Percentiles rank a stretch among this genome's conserved stretches.
phyloP scores from a whole-genome alignment of 2,329 filamentous ascomycete species.

The Hymenoscyphus scutula region DNA sequence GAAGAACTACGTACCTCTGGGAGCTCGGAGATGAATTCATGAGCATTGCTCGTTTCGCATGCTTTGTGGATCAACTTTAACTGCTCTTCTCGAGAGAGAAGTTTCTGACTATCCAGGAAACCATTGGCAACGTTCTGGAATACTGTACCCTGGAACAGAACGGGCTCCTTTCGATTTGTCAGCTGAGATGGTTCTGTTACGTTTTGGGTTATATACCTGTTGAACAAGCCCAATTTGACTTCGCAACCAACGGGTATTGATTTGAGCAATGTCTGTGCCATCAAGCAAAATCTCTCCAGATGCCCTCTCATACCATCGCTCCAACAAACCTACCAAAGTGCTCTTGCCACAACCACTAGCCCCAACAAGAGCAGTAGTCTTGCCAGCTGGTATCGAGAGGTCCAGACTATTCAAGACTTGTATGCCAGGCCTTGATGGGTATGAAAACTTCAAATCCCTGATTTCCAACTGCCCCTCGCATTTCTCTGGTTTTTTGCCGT shows the following conservation, averaged over 20 bases:
- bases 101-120: conserved; percentile 21
- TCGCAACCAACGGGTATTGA: conserved; percentile 56
- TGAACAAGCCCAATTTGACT: conserved; percentile 62
- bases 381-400: conserved; percentile 35
- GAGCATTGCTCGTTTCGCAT: conserved; percentile 53
- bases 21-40: conserved; percentile 52
- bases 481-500: neutral
- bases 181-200: conserved; percentile 71
- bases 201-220: conserved; percentile 65
- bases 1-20: conserved; percentile 33
- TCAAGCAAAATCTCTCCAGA: conserved; percentile 23
- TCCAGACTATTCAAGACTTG: conserved; percentile 36
- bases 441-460: conserved; percentile 36
- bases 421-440: conserved; percentile 35
- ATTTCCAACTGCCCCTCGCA: conserved; percentile 26
- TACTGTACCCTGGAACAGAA: conserved; percentile 63
- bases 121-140: conserved; percentile 54
- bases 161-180: conserved; percentile 68
- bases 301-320: conserved; percentile 41
- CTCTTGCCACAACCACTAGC: conserved; percentile 43
- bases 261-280: conserved; percentile 19
- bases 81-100: conserved; percentile 12
- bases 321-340: conserved; percentile 42
- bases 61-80: conserved; percentile 40
- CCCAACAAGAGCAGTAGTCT: conserved; percentile 44